Evolutionary conservation across 169 alveolate species (phyloP).

Genomic region (Cryptosporidium andersoni): DNA sequence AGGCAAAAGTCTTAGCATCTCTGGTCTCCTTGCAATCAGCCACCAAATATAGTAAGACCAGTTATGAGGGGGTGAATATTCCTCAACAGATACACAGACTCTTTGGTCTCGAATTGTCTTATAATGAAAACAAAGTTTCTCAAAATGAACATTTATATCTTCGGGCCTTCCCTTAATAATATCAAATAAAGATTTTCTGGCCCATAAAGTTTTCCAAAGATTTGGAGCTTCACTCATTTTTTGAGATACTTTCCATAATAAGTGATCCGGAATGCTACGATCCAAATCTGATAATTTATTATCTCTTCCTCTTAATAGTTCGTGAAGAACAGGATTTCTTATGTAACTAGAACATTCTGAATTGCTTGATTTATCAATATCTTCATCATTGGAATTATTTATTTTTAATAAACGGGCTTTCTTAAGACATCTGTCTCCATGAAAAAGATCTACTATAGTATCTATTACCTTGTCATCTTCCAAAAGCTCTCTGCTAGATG

Average conservation of each 20-base stretch:
- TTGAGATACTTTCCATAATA: conserved; percentile 35
- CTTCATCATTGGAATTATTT: neutral
- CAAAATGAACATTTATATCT: conserved; percentile 4
- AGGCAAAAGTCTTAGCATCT: conserved; percentile 42
- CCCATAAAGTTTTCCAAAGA: conserved; percentile 51
- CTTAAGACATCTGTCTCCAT: neutral
- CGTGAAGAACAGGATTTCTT: conserved; percentile 54
- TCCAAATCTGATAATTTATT: conserved; percentile 47
- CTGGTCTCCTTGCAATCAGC: conserved; percentile 63
- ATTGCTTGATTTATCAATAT: neutral
- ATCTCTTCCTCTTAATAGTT: conserved; percentile 43
- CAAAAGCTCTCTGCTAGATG: neutral
- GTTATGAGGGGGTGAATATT: conserved; percentile 42
- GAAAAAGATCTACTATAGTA: conserved; percentile 9
- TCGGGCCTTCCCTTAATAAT: conserved; percentile 11
- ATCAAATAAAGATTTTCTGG: conserved; percentile 27
- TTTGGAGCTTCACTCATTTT: conserved; percentile 34
- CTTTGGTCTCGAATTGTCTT: no score
- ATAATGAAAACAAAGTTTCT: conserved; percentile 15
- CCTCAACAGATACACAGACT: conserved; percentile 21
- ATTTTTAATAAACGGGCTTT: neutral
- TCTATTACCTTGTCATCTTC: conserved; percentile 21
- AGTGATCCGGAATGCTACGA: conserved; percentile 22
- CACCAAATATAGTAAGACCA: conserved; percentile 71
- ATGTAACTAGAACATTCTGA: conserved; percentile 32